Base-by-base conservation (phyloP, 352 stramenopile species). In the Aphanomyces astaci region DNA sequence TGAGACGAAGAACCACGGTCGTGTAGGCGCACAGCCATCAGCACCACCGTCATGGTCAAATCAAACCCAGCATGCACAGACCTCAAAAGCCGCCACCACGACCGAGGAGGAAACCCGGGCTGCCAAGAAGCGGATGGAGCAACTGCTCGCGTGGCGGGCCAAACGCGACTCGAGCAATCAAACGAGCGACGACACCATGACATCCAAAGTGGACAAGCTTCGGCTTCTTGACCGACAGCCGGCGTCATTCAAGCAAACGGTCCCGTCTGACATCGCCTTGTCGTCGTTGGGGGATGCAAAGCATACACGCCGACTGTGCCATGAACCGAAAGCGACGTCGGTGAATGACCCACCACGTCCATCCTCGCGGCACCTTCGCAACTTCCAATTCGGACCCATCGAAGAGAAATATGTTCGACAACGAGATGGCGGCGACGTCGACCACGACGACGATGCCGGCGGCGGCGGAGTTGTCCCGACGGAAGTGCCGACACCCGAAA, bases 81-180 rank as follows among this genome's bases (percentile, higher is more conserved):
- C 49, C 15, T 28, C 49, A 19, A n/a, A n/a, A n/a, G n/a, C n/a
- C n/a, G n/a, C n/a, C n/a, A n/a, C n/a, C n/a, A 31, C 49, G 49
- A 28, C 25, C 25, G 31, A 63, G 4, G 52, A 60, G 30, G 31
- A 30, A 19, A 10, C 31, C 11, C 54, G 52, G 28, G 60, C 33
- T 4, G 22, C 13, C 3, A 59, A 10, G 11, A 40, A 15, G 11
- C 62, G 62, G n/a, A 49, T 43, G 9, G 46, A 68, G 24, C 27
- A 68, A 31, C 27, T 68, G 4, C 4, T 68, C 19, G 62, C 62
- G 1, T 68, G 62, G 62, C 62, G 62, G 9, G 62, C 62, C 36
- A n/a, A 33, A 57, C n/a, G 60, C 60, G 17, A 30, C 19, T 4
- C 31, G 25, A 22, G 36, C 1, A 27, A 62, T 39, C 7, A 59